Base-by-base conservation (phyloP, 352 stramenopile species). In the Pythium inflatum region DNA sequence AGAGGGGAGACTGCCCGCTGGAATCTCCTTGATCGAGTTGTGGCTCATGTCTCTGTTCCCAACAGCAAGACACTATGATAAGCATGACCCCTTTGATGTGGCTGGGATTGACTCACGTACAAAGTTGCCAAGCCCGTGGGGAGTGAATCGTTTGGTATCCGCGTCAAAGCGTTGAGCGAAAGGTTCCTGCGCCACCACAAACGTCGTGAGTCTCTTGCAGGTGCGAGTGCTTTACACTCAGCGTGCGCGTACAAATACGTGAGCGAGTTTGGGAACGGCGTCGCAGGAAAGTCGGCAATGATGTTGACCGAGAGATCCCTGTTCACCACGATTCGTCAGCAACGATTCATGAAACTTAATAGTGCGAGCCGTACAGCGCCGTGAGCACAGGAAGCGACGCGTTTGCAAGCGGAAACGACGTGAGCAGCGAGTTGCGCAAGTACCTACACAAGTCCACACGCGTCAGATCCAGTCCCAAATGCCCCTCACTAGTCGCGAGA, bases 401-500 rank as follows among this genome's bases (percentile, higher is more conserved):
- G 3, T 25, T 20, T 22, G 62, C 16, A 24, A 69, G 33, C 28
- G 62, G 62, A n/a, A 69, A 62, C 13, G 50, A 57, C n/a, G 38
- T 61, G 18, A 69, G 62, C 53, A 62, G 43, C 40, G 62, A 62
- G 62, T 69, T 69, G 36, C 62, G 36, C 22, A 69, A 22, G 38
- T 54, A 69, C 31, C 62, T 69, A n/a, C 11, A 27, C 14, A 51
- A n/a, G 22, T 33, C 3, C 3, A 64, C 16, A 27, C 18, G 13
- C 40, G 4, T 57, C 28, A 57, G 20, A 13, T 12, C 18, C 45
- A 6, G 43, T 56, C 30, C 9, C 14, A 18, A 41, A 13, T 27
- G 5, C 8, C 8, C 43, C 43, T 20, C 36, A 43, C 12, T 43
- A 11, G 27, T 27, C 28, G 0, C 24, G 20, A 20, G 20, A 38